Conservation (phyloP, 805 yeast species). For the Jamesozyma spencerorum region DNA sequence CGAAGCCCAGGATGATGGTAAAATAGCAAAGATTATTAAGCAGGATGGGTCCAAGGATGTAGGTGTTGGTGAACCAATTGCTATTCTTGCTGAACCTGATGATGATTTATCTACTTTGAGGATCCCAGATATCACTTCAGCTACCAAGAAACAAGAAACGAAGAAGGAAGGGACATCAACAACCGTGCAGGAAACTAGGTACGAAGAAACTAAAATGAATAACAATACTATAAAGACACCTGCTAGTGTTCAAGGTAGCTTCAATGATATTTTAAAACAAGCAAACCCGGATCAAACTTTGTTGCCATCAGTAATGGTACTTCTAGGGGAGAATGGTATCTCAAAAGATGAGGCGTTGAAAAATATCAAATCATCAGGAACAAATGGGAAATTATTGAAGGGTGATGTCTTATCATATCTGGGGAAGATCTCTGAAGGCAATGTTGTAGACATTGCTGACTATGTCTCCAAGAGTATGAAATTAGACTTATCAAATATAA, state of each 20-base stretch:
- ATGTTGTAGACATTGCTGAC: slow-evolving; percentile 45
- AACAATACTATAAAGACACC: no score
- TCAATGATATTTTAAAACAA: slow-evolving; percentile 16
- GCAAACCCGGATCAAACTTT: slow-evolving; percentile 64
- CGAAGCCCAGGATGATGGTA: slow-evolving; percentile 88
- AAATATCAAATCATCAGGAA: slow-evolving; percentile 78
- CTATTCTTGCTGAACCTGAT: slow-evolving; percentile 76
- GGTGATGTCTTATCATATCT: slow-evolving; percentile 85
- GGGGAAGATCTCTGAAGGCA: slow-evolving; percentile 56
- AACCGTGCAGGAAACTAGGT: not conserved
- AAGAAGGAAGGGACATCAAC: slow-evolving; percentile 9
- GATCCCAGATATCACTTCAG: slow-evolving; percentile 35
- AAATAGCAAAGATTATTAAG: slow-evolving; percentile 61
- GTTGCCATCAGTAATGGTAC: slow-evolving; percentile 67
- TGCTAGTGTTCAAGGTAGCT: not conserved
- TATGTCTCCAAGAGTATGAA: slow-evolving; percentile 48
- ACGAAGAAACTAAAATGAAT: not conserved
- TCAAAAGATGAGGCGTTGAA: slow-evolving; percentile 60
- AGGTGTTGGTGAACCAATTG: slow-evolving; percentile 84
- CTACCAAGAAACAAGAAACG: slow-evolving; percentile 11
- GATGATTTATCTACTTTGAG: slow-evolving; percentile 67
- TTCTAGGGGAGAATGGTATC: slow-evolving; percentile 54
- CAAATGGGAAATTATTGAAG: slow-evolving; percentile 74
- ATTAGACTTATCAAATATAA: slow-evolving; percentile 65
- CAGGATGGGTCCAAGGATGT: slow-evolving; percentile 71